phyloP scores from a whole-genome alignment of 257 asterid genomes.

The Solanum ahanhuiri region DNA sequence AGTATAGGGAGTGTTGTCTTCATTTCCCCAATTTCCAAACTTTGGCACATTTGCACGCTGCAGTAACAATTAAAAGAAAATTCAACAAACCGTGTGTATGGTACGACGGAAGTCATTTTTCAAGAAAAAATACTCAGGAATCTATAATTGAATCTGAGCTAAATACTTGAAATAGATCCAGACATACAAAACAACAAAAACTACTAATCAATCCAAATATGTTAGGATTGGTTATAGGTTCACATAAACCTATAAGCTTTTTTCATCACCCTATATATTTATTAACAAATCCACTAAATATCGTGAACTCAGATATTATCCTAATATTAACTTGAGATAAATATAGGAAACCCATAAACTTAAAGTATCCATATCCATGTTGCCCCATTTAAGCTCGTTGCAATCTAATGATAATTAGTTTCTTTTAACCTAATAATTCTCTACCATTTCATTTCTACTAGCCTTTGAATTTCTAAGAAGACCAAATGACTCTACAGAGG shows the following conservation, averaged over 20 bases:
- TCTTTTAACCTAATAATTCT: neutral
- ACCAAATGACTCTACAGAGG: neutral
- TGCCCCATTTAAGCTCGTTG: neutral
- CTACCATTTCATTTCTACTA: neutral
- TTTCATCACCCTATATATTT: neutral
- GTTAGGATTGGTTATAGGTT: neutral
- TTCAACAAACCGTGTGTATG: neutral
- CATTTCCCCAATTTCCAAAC: conserved; percentile 69
- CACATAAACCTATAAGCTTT: neutral
- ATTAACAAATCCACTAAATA: neutral
- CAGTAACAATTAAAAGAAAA: neutral
- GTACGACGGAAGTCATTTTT: neutral
- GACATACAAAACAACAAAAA: neutral
- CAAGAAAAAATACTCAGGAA: neutral
- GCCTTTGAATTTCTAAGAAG: neutral
- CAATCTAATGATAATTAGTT: neutral
- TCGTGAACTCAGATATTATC: neutral
- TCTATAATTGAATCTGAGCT: neutral
- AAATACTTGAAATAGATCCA: neutral
- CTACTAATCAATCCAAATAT: neutral
- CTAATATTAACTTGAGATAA: neutral
- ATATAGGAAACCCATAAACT: neutral
- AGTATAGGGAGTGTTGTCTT: conserved; percentile 62
- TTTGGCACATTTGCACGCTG: conserved; percentile 43
- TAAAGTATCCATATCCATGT: neutral